phyloP scores from a whole-genome alignment of 768 basidiomycete genomes.

The Hydnum rufescens region DNA sequence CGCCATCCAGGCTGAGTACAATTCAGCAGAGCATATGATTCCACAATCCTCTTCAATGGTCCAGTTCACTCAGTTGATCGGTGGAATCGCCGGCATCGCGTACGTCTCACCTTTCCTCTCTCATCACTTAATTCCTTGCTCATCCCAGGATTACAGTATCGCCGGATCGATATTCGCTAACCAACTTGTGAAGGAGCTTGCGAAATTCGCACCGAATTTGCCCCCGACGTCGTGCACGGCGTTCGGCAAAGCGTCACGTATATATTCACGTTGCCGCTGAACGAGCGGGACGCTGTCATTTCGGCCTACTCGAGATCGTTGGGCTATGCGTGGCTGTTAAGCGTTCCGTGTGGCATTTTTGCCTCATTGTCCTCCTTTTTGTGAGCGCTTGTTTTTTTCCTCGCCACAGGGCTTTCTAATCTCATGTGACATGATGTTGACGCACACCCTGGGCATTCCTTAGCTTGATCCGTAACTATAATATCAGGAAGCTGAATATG shows the following conservation, averaged over 20 bases:
- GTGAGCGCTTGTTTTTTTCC: not conserved
- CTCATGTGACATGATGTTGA: not conserved
- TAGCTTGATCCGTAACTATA: not conserved
- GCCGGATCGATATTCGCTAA: constrained; percentile 13
- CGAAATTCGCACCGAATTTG: constrained; percentile 13
- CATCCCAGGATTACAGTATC: no score
- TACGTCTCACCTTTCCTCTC: constrained; percentile 6
- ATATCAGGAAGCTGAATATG: not conserved
- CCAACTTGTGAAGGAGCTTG: constrained; percentile 16
- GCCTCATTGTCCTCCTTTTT: constrained; percentile 15
- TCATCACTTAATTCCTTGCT: constrained; percentile 2
- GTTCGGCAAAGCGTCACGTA: constrained; percentile 15
- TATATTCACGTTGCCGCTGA: constrained; percentile 16
- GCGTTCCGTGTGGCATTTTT: constrained; percentile 16
- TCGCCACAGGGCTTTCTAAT: not conserved
- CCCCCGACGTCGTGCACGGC: constrained; percentile 10
- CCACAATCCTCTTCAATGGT: constrained; percentile 19
- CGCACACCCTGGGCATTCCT: not conserved
- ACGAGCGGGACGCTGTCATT: constrained; percentile 7
- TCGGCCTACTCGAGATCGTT: not conserved
- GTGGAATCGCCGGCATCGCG: constrained; percentile 14
- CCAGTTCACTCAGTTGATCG: constrained; percentile 17
- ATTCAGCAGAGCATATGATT: constrained; percentile 16
- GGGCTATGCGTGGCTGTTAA: constrained; percentile 18
- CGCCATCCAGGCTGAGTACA: constrained; percentile 22